These are phyloP conservation scores for Botrytis elliptica DNA, from an alignment of 2,329 filamentous ascomycete genomes.

Conservation along the genomic window DNA sequence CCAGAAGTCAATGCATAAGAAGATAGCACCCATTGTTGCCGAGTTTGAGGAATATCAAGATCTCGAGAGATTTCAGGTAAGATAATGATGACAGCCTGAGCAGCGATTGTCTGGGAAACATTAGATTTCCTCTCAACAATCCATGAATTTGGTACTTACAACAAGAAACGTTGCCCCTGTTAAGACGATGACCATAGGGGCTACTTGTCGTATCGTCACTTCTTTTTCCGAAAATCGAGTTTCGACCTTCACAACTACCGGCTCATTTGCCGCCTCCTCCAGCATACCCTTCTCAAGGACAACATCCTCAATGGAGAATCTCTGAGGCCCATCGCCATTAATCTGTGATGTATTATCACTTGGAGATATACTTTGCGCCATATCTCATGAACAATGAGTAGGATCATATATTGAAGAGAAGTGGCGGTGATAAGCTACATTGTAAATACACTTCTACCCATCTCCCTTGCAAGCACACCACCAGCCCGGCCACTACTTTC, in stretches of 20 bases:
- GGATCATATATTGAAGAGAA: background rate
- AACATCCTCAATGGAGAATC: background rate
- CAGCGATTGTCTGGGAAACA: conserved; percentile 9
- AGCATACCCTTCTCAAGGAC: conserved; percentile 1
- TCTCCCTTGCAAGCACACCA: conserved; percentile 1
- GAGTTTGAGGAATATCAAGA: conserved; percentile 35
- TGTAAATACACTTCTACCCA: background rate
- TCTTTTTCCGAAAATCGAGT: conserved; percentile 23
- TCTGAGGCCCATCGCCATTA: background rate
- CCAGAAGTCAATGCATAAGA: conserved; percentile 46
- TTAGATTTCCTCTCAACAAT: background rate
- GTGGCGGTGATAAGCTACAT: background rate
- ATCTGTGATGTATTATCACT: background rate
- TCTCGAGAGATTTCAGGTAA: conserved; percentile 34
- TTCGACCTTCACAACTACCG: conserved; percentile 11
- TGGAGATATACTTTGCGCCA: conserved; percentile 4
- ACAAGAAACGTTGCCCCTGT: conserved; percentile 35
- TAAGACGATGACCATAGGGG: conserved; percentile 32
- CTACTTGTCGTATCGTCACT: conserved; percentile 33
- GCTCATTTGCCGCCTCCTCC: conserved; percentile 2
- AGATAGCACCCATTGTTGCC: conserved; percentile 40
- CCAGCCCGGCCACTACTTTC: background rate
- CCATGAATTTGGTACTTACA: conserved; percentile 21
- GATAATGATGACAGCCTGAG: conserved; percentile 58
- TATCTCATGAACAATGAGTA: background rate